Percentiles rank a stretch among this genome's conserved stretches.
Evolutionary conservation across 2,329 filamentous ascomycete species (phyloP).

Genomic region (Parafenestella ontariensis): DNA sequence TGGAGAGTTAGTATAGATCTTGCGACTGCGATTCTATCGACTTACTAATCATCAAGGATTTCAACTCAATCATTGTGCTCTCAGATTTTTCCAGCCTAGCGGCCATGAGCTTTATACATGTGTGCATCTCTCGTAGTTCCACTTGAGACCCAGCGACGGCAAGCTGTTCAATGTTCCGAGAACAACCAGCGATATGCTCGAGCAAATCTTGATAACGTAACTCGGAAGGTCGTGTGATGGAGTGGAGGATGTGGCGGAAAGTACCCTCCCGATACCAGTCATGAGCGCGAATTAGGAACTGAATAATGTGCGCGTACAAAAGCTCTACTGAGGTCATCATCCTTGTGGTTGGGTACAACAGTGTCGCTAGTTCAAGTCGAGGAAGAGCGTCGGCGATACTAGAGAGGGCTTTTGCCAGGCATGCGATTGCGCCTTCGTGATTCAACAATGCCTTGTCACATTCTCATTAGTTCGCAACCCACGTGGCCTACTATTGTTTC

Average conservation of each 20-base stretch:
- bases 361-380: constrained; percentile 2
- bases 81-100: too few species aligned
- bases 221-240: constrained; percentile 19
- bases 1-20: too few species aligned
- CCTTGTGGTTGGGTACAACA: constrained; percentile 26
- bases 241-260: constrained; percentile 15
- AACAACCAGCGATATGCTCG: too few species aligned
- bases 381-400: constrained; percentile 17
- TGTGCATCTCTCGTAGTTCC: too few species aligned
- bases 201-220: constrained; percentile 26
- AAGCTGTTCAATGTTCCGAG: too few species aligned
- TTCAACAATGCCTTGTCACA: constrained; percentile 4
- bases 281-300: constrained; percentile 18
- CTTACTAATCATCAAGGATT: too few species aligned
- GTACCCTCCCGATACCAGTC: constrained; percentile 37
- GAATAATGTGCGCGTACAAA: constrained; percentile 32
- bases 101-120: too few species aligned
- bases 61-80: too few species aligned
- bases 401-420: constrained; percentile 8
- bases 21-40: too few species aligned
- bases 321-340: constrained; percentile 29
- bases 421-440: constrained; percentile 4
- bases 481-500: not conserved
- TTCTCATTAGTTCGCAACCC: not conserved
- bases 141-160: too few species aligned